These are phyloP conservation scores for Botrytis sinoallii DNA, from an alignment of 2,329 filamentous ascomycete genomes.

Conservation along the genomic window DNA sequence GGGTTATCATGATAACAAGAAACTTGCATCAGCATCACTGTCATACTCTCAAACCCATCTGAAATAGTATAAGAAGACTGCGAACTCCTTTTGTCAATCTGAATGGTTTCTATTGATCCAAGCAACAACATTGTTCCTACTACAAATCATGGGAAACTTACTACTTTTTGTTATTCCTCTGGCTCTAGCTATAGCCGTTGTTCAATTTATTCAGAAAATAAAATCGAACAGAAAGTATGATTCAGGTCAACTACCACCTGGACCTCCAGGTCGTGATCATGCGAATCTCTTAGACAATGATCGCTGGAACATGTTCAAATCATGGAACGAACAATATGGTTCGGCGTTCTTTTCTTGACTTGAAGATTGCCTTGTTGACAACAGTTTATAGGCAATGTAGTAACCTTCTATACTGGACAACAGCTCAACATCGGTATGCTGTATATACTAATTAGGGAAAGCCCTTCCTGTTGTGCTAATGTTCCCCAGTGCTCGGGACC, in stretches of 20 bases:
- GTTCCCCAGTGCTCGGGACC: neutral
- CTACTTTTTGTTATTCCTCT: neutral
- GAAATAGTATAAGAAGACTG: neutral
- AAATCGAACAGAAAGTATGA: neutral
- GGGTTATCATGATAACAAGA: neutral
- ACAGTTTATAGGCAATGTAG: neutral
- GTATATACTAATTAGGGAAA: neutral
- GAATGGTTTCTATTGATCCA: neutral
- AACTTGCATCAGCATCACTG: neutral
- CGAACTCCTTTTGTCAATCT: neutral
- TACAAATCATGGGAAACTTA: neutral
- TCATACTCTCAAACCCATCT: neutral
- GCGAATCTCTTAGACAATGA: neutral
- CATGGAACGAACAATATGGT: slow-evolving; percentile 1
- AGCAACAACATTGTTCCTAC: neutral
- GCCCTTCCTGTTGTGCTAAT: neutral
- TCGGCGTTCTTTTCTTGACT: neutral
- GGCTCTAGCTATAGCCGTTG: neutral
- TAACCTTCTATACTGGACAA: neutral
- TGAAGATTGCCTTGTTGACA: neutral
- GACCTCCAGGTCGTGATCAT: slow-evolving; percentile 1
- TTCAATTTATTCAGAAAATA: neutral
- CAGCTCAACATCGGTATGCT: neutral
- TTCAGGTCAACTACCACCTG: neutral
- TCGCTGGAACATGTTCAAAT: neutral